Conservation (phyloP, 2,329 filamentous ascomycete species). For the Colletotrichum siamense region DNA sequence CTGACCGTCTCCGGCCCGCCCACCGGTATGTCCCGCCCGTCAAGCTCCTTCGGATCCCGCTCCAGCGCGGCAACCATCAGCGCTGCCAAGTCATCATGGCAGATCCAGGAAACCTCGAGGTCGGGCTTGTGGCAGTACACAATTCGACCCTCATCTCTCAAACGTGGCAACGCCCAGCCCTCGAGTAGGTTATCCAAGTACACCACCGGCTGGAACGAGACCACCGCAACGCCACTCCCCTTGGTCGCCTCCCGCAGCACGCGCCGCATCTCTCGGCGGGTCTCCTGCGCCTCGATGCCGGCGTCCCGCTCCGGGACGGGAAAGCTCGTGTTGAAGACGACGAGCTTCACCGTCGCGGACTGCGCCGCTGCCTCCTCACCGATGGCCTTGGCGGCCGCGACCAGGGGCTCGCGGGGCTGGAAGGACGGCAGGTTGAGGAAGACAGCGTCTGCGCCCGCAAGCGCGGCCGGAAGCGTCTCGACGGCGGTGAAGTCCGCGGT, state of each 20-base stretch:
- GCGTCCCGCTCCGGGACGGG: slow-evolving; percentile 27
- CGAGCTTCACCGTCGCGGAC: slow-evolving; percentile 40
- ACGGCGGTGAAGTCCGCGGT: slow-evolving; percentile 25
- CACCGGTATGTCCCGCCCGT: slow-evolving; percentile 37
- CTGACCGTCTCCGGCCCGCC: slow-evolving; percentile 40
- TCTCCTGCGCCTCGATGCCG: slow-evolving; percentile 28
- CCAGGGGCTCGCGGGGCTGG: slow-evolving; percentile 45
- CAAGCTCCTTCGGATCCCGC: slow-evolving; percentile 32
- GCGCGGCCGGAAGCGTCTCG: slow-evolving; percentile 13
- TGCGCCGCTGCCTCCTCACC: slow-evolving; percentile 59
- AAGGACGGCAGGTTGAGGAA: slow-evolving; percentile 33
- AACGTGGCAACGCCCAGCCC: slow-evolving; percentile 40
- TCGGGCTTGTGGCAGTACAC: slow-evolving; percentile 43
- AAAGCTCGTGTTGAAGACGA: slow-evolving; percentile 32
- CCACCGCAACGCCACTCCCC: slow-evolving; percentile 29
- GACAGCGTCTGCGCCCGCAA: slow-evolving; percentile 23
- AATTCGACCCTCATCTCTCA: slow-evolving; percentile 36
- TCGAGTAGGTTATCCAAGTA: slow-evolving; percentile 44
- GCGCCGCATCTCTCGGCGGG: slow-evolving; percentile 31
- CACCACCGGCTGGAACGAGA: slow-evolving; percentile 41
- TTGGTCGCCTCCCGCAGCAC: slow-evolving; percentile 29
- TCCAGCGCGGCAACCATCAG: slow-evolving; percentile 40
- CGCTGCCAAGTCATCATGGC: slow-evolving; percentile 41
- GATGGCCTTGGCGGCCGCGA: slow-evolving; percentile 61
- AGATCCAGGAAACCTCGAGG: slow-evolving; percentile 43